These are phyloP conservation scores for Beauveria scarabaeidicola DNA, from an alignment of 2,329 filamentous ascomycete genomes.

Conservation along the genomic window DNA sequence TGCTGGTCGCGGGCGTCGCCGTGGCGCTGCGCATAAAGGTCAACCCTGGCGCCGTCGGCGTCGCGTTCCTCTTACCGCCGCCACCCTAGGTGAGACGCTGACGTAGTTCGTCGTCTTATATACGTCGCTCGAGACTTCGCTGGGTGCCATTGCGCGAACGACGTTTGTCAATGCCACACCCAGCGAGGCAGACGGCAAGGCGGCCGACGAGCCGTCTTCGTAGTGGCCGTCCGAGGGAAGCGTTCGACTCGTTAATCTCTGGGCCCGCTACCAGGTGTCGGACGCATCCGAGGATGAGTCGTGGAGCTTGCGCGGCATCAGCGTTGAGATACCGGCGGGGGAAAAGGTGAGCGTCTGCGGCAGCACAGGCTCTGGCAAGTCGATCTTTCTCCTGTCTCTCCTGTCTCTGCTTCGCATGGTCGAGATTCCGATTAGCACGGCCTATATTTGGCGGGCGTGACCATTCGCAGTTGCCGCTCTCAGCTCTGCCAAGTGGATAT, in stretches of 20 bases:
- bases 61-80: too few relatives aligned
- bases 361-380: slow-evolving; percentile 1
- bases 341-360: background rate
- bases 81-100: too few relatives aligned
- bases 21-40: too few relatives aligned
- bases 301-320: background rate
- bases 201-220: background rate
- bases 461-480: background rate
- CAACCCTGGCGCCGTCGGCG: too few relatives aligned
- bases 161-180: too few relatives aligned
- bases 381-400: background rate
- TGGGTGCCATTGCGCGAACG: too few relatives aligned
- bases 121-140: too few relatives aligned
- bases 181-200: background rate
- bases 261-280: background rate
- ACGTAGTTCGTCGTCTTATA: too few relatives aligned
- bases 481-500: background rate
- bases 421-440: background rate
- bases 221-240: background rate
- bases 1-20: too few relatives aligned
- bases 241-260: background rate
- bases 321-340: background rate
- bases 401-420: background rate
- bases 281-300: background rate
- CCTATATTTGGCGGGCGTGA: background rate